Percentiles rank a stretch among this genome's conserved stretches.
These are phyloP conservation scores for Nigrograna mackinnonii DNA, from an alignment of 2,329 filamentous ascomycete species.

Conservation along the genomic window DNA sequence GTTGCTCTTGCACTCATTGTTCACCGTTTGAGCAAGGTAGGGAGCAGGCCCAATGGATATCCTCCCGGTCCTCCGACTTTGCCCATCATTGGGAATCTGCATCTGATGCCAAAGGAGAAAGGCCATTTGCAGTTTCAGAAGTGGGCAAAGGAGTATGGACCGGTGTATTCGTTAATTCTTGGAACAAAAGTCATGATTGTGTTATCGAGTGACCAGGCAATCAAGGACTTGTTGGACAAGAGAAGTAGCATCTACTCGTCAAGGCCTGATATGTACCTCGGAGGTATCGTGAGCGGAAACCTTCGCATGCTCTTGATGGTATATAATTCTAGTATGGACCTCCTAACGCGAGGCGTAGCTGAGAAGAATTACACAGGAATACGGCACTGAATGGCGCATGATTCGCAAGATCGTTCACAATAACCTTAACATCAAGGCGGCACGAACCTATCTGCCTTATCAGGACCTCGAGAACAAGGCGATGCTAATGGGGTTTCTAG, in stretches of 20 bases:
- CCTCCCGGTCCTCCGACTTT: constrained; percentile 56
- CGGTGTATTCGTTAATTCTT: constrained; percentile 56
- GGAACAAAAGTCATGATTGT: constrained; percentile 54
- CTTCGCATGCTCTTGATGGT: constrained; percentile 21
- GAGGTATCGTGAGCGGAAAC: constrained; percentile 21
- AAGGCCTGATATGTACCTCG: constrained; percentile 48
- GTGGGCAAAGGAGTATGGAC: constrained; percentile 58
- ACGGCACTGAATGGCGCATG: constrained; percentile 18
- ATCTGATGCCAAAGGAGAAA: constrained; percentile 48
- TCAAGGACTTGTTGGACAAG: constrained; percentile 57
- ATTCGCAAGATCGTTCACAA: constrained; percentile 17
- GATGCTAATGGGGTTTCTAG: constrained; percentile 55
- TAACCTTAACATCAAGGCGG: constrained; percentile 17
- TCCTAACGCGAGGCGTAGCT: background rate
- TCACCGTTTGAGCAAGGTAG: constrained; percentile 10
- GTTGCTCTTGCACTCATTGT: background rate
- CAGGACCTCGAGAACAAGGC: constrained; percentile 60
- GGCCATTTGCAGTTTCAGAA: constrained; percentile 52
- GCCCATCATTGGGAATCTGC: constrained; percentile 55
- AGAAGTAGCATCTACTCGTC: constrained; percentile 55
- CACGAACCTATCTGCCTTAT: constrained; percentile 44
- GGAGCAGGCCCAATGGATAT: constrained; percentile 34
- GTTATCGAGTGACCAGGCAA: constrained; percentile 45
- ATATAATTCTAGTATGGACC: constrained; percentile 20
- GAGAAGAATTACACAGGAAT: constrained; percentile 9